Conservation (phyloP, 306 rosid genomes). For the Inga oerstediana region DNA sequence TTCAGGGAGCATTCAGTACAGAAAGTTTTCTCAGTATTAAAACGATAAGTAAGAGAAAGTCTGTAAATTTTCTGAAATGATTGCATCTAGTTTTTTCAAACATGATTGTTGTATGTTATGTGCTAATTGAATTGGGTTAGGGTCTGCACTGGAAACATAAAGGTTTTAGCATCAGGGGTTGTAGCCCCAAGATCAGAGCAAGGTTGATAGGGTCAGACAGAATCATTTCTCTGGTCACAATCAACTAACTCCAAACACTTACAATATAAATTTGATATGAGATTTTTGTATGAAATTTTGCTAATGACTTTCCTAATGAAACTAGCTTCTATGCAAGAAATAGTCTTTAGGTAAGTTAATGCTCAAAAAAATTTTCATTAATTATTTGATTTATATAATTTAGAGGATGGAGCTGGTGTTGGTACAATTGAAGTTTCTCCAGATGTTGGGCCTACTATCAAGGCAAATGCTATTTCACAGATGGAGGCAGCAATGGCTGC, state of each 20-base stretch:
- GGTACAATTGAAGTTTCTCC: constrained; percentile 58
- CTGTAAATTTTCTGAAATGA: neutral
- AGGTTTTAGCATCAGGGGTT: neutral
- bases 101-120: neutral
- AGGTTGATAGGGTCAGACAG: neutral
- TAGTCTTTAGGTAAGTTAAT: neutral
- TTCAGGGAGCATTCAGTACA: neutral
- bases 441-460: constrained; percentile 68
- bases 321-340: neutral
- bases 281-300: neutral
- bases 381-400: constrained; percentile 32
- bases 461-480: constrained; percentile 68
- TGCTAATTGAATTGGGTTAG: neutral
- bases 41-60: neutral
- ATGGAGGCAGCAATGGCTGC: constrained; percentile 86
- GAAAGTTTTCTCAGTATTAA: neutral
- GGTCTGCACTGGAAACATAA: neutral
- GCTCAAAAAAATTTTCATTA: neutral
- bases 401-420: constrained; percentile 69
- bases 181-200: constrained; percentile 18
- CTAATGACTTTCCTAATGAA: neutral
- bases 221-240: neutral
- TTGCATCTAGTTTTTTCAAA: neutral
- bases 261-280: constrained; percentile 4
- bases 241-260: neutral